Percentiles rank a stretch among this genome's conserved stretches.
These are phyloP conservation scores for Chlorella sp. DNA, from an alignment of 139 green algal species.

Conservation along the genomic window DNA sequence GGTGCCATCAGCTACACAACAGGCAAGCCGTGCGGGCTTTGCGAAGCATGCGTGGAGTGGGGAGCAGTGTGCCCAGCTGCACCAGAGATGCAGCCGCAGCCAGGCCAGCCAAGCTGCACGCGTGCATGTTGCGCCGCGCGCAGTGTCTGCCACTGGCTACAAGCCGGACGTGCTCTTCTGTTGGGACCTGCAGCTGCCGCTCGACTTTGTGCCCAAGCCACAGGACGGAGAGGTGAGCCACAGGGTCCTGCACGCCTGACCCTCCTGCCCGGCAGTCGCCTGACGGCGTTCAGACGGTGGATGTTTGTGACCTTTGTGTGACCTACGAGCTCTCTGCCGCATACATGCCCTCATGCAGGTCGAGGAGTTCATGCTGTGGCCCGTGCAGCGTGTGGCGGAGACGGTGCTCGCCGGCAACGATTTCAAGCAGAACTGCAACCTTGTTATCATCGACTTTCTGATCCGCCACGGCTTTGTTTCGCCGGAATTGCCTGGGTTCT, in stretches of 20 bases:
- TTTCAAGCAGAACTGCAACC: slow-evolving; percentile 93
- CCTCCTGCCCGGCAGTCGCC: too few relatives aligned
- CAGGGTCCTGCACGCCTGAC: too few relatives aligned
- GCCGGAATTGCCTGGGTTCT: slow-evolving; percentile 1
- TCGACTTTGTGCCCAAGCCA: slow-evolving; percentile 70
- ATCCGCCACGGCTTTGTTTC: slow-evolving; percentile 52
- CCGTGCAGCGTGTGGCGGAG: slow-evolving; percentile 57
- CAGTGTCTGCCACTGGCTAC: slow-evolving; percentile 39
- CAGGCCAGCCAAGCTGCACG: too few relatives aligned
- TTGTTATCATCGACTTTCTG: slow-evolving; percentile 94
- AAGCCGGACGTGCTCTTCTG: slow-evolving; percentile 90
- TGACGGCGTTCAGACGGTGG: too few relatives aligned
- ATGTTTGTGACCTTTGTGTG: too few relatives aligned
- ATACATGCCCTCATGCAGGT: too few relatives aligned
- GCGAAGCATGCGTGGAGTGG: too few relatives aligned
- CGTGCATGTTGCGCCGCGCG: too few relatives aligned
- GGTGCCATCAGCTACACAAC: slow-evolving; percentile 54
- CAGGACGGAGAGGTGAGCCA: slow-evolving; percentile 44
- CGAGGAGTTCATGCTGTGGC: slow-evolving; percentile 68
- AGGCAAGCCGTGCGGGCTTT: background rate
- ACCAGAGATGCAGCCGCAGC: too few relatives aligned
- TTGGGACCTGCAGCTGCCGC: slow-evolving; percentile 87
- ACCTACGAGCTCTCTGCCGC: too few relatives aligned
- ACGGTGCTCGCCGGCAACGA: slow-evolving; percentile 45
- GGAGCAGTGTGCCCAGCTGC: too few relatives aligned